Evolutionary conservation across 345 rosid species (phyloP), one percentile per base, ranked within the genome.

Genomic region (Rhodamnia rubescens): DNA sequence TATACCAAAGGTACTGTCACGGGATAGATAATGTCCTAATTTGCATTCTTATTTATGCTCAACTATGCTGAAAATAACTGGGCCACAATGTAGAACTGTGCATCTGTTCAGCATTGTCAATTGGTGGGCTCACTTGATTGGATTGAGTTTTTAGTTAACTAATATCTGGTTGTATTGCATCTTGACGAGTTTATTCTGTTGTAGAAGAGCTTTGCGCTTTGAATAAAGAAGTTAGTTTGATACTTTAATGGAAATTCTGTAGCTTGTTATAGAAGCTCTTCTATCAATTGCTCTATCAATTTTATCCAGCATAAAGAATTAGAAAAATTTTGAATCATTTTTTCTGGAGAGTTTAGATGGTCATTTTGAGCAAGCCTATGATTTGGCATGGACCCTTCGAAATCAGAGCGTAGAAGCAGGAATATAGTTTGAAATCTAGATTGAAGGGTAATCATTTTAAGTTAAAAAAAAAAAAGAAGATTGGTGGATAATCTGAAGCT

Each of bases 1-100:
- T 81, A 92, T 98, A 86, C 99, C 99, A 8, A 95, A 92, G 98
- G 99, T 98, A 94, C 54, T 87, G 61, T 85, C 49, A 29, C 29
- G 55, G 81, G 86, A 85, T 56, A 83, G 44, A 84, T n/a, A 58
- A 58, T 57, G 61, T 81, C 51, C 58, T 83, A 81, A 40, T 58
- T 85, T 81, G 26, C 57, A 74, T 74, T 51, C 59, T 64, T 64
- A 64, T 29, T 64, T 15, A 64, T 64, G 42, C 40, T 22, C 29
- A 84, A 20, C 74, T 82, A 32, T 82, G 59, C 59, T 32, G n/a
- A 83, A 57, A 29, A 53, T 83, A 21, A 53, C 49, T 14, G 61
- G 59, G 59, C 59, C 49, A 32, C 49, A 20, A 54, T 54, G 84
- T 83, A 69, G 80, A 32, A 54, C 44, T 10, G 12, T 83, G 44